Evolutionary conservation across 768 basidiomycete species (phyloP), one percentile per base, ranked within the genome.

Genomic region (Rhodotorula paludigena): DNA sequence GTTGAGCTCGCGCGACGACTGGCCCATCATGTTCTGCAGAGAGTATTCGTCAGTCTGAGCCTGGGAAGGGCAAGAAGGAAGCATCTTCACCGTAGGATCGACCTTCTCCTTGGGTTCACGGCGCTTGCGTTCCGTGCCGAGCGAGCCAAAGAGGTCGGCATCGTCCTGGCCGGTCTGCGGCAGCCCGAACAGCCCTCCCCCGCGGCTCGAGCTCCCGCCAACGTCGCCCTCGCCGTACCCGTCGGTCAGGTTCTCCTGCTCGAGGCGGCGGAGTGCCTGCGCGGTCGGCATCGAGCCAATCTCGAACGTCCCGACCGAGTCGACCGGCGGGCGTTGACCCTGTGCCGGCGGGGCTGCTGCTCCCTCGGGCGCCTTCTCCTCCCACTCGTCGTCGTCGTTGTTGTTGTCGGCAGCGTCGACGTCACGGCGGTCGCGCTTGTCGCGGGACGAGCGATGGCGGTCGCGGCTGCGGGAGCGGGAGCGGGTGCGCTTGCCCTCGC

Each of bases 141-240:
- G 81, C 68, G 81, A 84, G 1, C 89, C 87, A 81, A 98, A 98
- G 80, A 96, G 93, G 78, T 98, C 94, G 33, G 88, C 83, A 5
- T 83, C 57, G 86, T 86, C 28, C 84, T 85, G 35, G 2, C 48
- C 54, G n/a, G 10, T 45, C 32, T 30, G 16, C 20, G 51, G 30
- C 23, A 33, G 32, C 20, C 65, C 63, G 30, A 66, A 73, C 35
- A 63, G 60, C 3, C 66, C 67, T 20, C 65, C 68, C 0, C 66
- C 71, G 5, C 63, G 21, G 36, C 7, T 36, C 53, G 28, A 20
- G 6, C 33, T 39, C 11, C 48, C 55, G 41, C 72, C 75, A 23
- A 68, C 69, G 28, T 72, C 74, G 45, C 74, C 75, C 35, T 73
- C 75, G 20, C 77, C 78, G 67, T 77, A 77, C 3, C 76, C 78